Evolutionary conservation across 805 yeast species (phyloP).

Genomic region (Ogataea corticis): DNA sequence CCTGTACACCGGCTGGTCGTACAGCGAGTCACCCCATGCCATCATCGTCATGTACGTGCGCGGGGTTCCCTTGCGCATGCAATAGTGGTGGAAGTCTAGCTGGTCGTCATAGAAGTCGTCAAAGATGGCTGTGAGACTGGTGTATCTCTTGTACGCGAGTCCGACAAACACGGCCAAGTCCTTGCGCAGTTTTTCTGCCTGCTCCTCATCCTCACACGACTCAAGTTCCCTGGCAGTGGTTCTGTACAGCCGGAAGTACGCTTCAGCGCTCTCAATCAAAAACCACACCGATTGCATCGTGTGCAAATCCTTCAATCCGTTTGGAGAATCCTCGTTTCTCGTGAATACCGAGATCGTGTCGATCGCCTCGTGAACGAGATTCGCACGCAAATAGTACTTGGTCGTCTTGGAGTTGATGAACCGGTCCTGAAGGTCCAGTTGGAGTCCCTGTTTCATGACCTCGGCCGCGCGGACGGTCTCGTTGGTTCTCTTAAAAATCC

Average conservation of each 20-base stretch:
- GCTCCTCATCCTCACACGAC: constrained; percentile 36
- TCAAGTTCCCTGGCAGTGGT: constrained; percentile 22
- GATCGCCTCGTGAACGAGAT: constrained; percentile 71
- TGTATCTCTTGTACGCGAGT: constrained; percentile 76
- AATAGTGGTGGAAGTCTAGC: constrained; percentile 90
- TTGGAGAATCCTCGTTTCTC: constrained; percentile 74
- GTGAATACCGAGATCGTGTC: constrained; percentile 78
- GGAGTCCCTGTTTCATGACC: constrained; percentile 67
- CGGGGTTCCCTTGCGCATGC: constrained; percentile 88
- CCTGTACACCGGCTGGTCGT: constrained; percentile 66
- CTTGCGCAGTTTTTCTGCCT: constrained; percentile 44
- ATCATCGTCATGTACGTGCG: constrained; percentile 77
- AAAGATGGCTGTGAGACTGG: constrained; percentile 65
- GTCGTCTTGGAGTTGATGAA: constrained; percentile 87
- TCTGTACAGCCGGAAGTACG: constrained; percentile 64
- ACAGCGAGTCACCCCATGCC: constrained; percentile 79
- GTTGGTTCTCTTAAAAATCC: constrained; percentile 75
- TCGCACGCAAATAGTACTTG: constrained; percentile 78
- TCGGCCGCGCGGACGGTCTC: constrained; percentile 61
- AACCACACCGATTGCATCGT: constrained; percentile 93
- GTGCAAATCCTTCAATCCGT: constrained; percentile 85
- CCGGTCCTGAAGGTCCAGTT: constrained; percentile 83
- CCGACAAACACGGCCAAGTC: constrained; percentile 45
- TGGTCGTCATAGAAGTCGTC: constrained; percentile 79
- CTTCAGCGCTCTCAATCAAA: constrained; percentile 79